Percentiles rank a stretch among this genome's conserved stretches.
Conservation (phyloP, 2,329 filamentous ascomycete genomes). For the Monilinia vaccinii-corymbosi region DNA sequence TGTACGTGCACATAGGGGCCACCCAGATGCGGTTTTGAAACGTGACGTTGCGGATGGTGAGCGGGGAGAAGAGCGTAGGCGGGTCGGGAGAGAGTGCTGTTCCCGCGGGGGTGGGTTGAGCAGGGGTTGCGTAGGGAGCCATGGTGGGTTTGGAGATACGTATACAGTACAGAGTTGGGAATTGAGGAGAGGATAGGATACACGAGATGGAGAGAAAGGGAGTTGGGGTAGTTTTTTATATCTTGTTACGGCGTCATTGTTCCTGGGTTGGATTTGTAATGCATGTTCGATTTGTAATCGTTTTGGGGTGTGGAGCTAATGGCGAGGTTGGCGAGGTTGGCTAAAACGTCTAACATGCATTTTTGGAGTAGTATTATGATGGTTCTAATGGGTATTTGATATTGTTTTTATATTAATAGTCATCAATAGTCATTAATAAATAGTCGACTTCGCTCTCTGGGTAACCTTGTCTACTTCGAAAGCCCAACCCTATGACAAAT, state of each 20-base stretch:
- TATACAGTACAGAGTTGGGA: background rate
- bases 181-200: too few species aligned
- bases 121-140: background rate
- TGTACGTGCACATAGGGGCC: slow-evolving; percentile 39
- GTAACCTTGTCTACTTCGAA: background rate
- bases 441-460: too few species aligned
- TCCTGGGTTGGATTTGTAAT: background rate
- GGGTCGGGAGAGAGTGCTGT: slow-evolving; percentile 24
- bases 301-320: background rate
- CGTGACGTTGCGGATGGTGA: slow-evolving; percentile 36
- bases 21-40: slow-evolving; percentile 38
- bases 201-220: background rate
- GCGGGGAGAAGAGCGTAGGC: slow-evolving; percentile 35
- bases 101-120: slow-evolving; percentile 24
- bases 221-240: background rate
- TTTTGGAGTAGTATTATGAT: too few species aligned
- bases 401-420: too few species aligned
- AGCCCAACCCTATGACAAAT: background rate
- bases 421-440: too few species aligned
- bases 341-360: too few species aligned
- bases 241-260: background rate
- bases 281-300: background rate
- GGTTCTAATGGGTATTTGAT: too few species aligned
- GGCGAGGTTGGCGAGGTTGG: too few species aligned
- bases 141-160: background rate